Percentiles rank a stretch among this genome's conserved stretches.
Conservation (phyloP, 441 rosid genomes). For the Brassica hybrid region DNA sequence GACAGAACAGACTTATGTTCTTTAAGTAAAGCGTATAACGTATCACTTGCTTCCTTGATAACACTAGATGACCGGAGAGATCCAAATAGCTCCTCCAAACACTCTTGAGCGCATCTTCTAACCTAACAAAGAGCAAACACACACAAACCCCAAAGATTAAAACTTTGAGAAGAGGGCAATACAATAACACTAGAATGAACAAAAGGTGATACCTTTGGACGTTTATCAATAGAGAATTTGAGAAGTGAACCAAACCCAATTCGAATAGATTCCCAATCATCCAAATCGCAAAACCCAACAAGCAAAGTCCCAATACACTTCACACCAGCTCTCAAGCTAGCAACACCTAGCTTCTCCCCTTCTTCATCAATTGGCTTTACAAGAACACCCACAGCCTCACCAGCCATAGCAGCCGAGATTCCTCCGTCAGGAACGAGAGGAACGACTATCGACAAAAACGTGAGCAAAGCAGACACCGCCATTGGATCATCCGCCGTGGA, state of each 20-base stretch:
- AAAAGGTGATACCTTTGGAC: conserved; percentile 71
- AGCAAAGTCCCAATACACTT: conserved; percentile 80
- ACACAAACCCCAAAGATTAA: background rate
- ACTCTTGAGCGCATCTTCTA: conserved; percentile 81
- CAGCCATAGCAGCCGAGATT: conserved; percentile 57
- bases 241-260: conserved; percentile 67
- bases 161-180: conserved; percentile 18
- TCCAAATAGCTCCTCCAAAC: conserved; percentile 65
- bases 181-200: conserved; percentile 10
- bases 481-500: conserved; percentile 58
- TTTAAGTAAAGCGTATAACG: conserved; percentile 53
- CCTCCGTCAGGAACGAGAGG: conserved; percentile 58
- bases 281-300: conserved; percentile 63
- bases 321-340: conserved; percentile 71
- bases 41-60: conserved; percentile 68
- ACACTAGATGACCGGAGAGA: conserved; percentile 52
- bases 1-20: conserved; percentile 46
- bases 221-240: conserved; percentile 72
- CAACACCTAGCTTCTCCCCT: conserved; percentile 60
- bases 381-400: conserved; percentile 69
- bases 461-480: conserved; percentile 71
- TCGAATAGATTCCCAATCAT: conserved; percentile 67
- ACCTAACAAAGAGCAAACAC: conserved; percentile 55
- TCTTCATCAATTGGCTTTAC: conserved; percentile 51
- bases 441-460: conserved; percentile 67